A percentile compares a stretch with the other conserved stretches of the same genome.
Evolutionary conservation across 75 land plant genomes (phyloP).

Genomic region (Isoetes taiwanensis): DNA sequence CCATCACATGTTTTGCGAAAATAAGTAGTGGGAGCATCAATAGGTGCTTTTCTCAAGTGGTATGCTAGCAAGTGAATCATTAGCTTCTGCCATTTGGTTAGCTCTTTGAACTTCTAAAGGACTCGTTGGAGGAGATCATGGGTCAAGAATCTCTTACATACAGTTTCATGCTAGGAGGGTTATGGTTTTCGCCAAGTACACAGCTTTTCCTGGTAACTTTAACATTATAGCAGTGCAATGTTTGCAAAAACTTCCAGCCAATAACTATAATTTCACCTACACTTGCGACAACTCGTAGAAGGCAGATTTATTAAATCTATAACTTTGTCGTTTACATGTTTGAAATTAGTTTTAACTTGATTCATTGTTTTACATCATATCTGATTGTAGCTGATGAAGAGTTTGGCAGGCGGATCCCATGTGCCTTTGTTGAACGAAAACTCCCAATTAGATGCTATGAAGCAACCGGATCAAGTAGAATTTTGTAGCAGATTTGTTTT

Average conservation of each 20-base stretch:
- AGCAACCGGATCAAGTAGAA: too few species aligned
- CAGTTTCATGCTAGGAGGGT: constrained; percentile 63
- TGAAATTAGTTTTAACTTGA: too few species aligned
- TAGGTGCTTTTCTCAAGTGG: too few species aligned
- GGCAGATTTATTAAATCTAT: constrained; percentile 71
- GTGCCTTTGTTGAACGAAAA: constrained; percentile 85
- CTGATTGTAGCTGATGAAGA: constrained; percentile 92
- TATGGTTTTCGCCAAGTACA: constrained; percentile 72
- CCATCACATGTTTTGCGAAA: too few species aligned
- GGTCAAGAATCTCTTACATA: constrained; percentile 45
- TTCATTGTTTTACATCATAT: constrained; percentile 56
- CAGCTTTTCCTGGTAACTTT: constrained; percentile 69
- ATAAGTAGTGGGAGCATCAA: too few species aligned
- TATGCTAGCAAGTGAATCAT: too few species aligned
- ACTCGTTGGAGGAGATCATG: too few species aligned
- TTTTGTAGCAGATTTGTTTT: too few species aligned
- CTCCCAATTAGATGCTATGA: too few species aligned
- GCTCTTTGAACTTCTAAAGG: too few species aligned
- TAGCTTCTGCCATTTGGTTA: too few species aligned
- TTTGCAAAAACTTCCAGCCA: constrained; percentile 59
- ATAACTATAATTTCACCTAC: constrained; percentile 67
- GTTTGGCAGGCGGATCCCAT: constrained; percentile 68
- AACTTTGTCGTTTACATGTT: too few species aligned
- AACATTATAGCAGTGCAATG: constrained; percentile 75
- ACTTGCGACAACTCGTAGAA: constrained; percentile 76